Base-by-base conservation (phyloP, 2,329 filamentous ascomycete species). In the Aspergillus arachidicola region DNA sequence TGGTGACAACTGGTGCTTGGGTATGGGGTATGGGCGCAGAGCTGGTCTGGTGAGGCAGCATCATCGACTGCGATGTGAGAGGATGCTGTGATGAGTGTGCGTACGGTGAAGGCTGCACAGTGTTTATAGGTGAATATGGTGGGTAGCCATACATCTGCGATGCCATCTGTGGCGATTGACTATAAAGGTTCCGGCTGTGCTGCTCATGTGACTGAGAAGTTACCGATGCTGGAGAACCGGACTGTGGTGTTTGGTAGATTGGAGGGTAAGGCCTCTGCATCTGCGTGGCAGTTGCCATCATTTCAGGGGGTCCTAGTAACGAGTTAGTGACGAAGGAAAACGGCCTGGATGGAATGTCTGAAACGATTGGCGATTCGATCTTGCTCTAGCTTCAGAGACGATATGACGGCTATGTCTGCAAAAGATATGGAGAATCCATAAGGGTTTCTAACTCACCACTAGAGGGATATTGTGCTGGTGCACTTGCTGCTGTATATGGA, bases 191-290 rank as follows among this genome's bases (percentile, higher is more conserved):
- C 70, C 94, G 86, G 62, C 82, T 84, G 81, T 96, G 92, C 74
- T 94, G 92, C 75, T 98, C 94, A 79, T 97, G 93, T 61, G 89
- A 86, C 62, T 93, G 92, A 38, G 94, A 97, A 67, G 94, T 91
- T 72, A 97, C 94, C 57, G 94, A 96, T 45, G 93, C 92, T 56
- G 94, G 94, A 60, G 94, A 97, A 79, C 94, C 96, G 61, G 94
- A 96, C 81, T 97, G 94, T 60, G 94, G 93, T 21, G 94, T 96
- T 79, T 97, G 92, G 77, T 97, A 97, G 76, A 97, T 96, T 64
- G 93, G 92, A 71, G 94, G 94, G 77, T 96, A 97, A 54, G 83
- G 86, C 71, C 87, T 84, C 76, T 87, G 87, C 85, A 90, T 89
- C 68, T 87, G 86, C 70, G 87, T 84, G 70, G 87, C 75, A 66